Base-by-base conservation (phyloP, 176 grass and related monocot genomes). In the Carex littledalei region DNA sequence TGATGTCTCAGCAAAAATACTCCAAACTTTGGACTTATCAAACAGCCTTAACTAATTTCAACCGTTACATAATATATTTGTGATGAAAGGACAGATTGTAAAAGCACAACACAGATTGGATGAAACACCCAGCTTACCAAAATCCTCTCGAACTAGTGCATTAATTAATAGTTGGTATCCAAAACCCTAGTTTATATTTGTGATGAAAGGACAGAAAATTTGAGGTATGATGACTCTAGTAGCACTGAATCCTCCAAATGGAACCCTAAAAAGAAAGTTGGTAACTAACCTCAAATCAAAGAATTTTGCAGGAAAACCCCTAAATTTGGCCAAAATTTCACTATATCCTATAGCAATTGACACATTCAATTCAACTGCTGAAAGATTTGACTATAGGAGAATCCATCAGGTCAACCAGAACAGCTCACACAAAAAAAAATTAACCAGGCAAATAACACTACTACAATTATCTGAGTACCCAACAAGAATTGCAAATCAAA, bases 401-500 rank as follows among this genome's bases (percentile, higher is more conserved):
- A 78, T 41, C 47, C 20, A 78, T 31, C 74, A 35, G 24, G 20
- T 54, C 12, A 49, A 67, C 63, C 32, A 55, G 21, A 43, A 5
- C 22, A 17, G 16, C 10, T 49, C 57, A 47, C 35, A 32, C 5
- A 65, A 7, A 35, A 43, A 43, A 41, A 69, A 41, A 69, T 81
- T 53, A 58, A 56, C 52, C 84, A 69, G 32, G 6, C 34, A 68
- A 13, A 15, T 15, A 68, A 39, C 86, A 35, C 41, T 68, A 11
- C 34, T 6, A 70, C 17, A 17, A 67, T 8, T 11, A 26, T 78
- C 67, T n/a, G 9, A 85, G 78, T 59, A 65, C 15, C 6, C 62
- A 63, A 29, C 67, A 63, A 87, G 81, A 14, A 78, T 18, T 67
- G 60, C 87, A 84, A 88, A 95, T 93, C 87, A 67, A 26, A 74